Conservation (phyloP, 2,329 filamentous ascomycete genomes). For the Fusarium algeriense region DNA sequence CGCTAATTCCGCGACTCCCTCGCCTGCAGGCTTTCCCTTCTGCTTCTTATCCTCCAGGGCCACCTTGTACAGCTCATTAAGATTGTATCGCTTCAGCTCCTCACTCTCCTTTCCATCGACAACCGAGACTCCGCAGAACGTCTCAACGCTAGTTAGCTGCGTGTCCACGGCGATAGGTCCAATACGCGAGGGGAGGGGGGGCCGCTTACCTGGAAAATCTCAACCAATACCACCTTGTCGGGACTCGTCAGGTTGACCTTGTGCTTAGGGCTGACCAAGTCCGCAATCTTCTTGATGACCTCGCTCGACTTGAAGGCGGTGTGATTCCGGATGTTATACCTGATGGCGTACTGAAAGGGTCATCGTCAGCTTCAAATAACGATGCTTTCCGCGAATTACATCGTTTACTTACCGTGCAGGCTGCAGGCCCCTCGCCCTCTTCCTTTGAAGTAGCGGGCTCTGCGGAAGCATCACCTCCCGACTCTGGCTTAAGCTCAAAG, state of each 20-base stretch:
- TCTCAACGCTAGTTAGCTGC: conserved; percentile 61
- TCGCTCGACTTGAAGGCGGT: conserved; percentile 73
- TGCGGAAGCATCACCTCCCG: conserved; percentile 31
- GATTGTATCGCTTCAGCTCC: conserved; percentile 79
- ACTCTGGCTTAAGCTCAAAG: conserved; percentile 64
- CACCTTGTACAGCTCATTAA: conserved; percentile 76
- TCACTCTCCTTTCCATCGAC: conserved; percentile 78
- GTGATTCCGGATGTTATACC: conserved; percentile 81
- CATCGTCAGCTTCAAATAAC: conserved; percentile 32
- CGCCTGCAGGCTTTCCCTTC: conserved; percentile 30
- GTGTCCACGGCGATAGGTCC: conserved; percentile 31
- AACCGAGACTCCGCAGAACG: conserved; percentile 82
- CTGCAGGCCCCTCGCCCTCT: conserved; percentile 35
- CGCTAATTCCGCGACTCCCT: conserved; percentile 35
- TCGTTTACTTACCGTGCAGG: conserved; percentile 58
- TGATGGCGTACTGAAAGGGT: conserved; percentile 79
- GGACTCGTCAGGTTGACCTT: conserved; percentile 83
- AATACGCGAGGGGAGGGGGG: conserved; percentile 27
- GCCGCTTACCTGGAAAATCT: conserved; percentile 78
- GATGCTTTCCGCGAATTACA: conserved; percentile 9
- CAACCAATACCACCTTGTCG: conserved; percentile 82
- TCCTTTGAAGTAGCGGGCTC: conserved; percentile 27
- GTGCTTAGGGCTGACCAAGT: conserved; percentile 73
- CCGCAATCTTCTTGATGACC: conserved; percentile 79
- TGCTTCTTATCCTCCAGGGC: conserved; percentile 31